A percentile compares a stretch with the other conserved stretches of the same genome.
These are phyloP conservation scores for Nemania sp. DNA, from an alignment of 2,329 filamentous ascomycete genomes.

Conservation along the genomic window DNA sequence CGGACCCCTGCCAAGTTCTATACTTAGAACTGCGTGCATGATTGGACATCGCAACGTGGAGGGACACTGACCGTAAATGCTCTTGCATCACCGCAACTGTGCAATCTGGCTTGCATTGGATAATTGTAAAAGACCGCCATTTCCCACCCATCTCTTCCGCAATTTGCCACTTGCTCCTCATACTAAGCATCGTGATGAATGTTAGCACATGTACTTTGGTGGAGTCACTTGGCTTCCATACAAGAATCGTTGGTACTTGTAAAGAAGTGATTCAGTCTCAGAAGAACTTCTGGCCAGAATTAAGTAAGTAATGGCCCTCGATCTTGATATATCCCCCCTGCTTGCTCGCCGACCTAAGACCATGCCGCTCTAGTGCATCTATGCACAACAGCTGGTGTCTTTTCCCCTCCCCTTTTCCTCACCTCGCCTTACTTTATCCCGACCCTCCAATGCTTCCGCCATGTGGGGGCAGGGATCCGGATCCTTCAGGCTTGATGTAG, in stretches of 20 bases:
- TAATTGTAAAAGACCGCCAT: conserved; percentile 3
- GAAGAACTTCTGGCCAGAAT: not conserved
- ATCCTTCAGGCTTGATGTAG: conserved; percentile 13
- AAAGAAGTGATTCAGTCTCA: no score
- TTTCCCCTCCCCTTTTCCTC: conserved; percentile 6
- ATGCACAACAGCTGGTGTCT: not conserved
- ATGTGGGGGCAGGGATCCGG: conserved; percentile 22
- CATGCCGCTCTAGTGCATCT: not conserved
- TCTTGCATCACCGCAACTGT: conserved; percentile 17
- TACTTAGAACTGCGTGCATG: conserved; percentile 18
- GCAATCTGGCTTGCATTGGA: conserved; percentile 19
- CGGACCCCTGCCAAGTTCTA: conserved; percentile 18
- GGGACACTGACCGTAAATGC: conserved; percentile 8
- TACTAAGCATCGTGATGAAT: not conserved
- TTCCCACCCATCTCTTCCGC: not conserved
- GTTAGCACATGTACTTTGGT: not conserved
- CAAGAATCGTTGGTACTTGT: not conserved
- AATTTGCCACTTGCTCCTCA: conserved; percentile 4
- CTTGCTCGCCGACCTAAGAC: conserved; percentile 1
- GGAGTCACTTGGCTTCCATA: not conserved
- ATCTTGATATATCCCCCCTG: conserved; percentile 7
- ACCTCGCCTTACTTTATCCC: conserved; percentile 9
- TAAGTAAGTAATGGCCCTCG: not conserved
- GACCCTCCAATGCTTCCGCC: conserved; percentile 20
- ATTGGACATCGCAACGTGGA: conserved; percentile 12